A percentile compares a stretch with the other conserved stretches of the same genome.
These are phyloP conservation scores for Pleodorina starrii DNA, from an alignment of 139 green algal genomes.

Conservation along the genomic window DNA sequence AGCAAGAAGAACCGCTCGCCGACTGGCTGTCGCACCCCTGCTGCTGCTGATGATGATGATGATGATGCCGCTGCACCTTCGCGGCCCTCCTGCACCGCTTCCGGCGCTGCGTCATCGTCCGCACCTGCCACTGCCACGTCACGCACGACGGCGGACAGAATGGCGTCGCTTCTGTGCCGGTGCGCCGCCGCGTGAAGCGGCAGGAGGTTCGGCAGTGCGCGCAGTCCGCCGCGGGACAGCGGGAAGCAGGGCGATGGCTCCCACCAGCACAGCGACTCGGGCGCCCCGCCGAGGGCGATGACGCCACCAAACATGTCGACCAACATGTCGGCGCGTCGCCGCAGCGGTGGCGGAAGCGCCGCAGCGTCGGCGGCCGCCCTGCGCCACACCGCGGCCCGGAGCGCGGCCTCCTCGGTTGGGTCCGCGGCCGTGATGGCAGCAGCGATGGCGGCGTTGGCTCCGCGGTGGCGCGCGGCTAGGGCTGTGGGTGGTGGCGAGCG, in stretches of 20 bases:
- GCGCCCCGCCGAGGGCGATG: background rate
- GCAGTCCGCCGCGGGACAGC: background rate
- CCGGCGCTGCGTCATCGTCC: background rate
- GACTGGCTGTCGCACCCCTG: too few species aligned
- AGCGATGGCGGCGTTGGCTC: background rate
- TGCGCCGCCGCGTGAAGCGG: background rate
- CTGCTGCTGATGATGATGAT: too few species aligned
- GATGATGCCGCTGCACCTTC: too few species aligned
- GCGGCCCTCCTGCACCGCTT: background rate
- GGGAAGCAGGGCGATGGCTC: constrained; percentile 4
- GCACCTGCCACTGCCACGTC: background rate
- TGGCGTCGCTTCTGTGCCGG: background rate
- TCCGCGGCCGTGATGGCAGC: too few species aligned
- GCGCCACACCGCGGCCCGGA: background rate
- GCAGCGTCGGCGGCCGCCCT: background rate
- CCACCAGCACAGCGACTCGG: background rate
- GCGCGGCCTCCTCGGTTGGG: background rate
- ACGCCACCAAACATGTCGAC: background rate
- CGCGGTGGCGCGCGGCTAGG: too few species aligned
- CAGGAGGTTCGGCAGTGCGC: background rate
- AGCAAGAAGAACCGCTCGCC: too few species aligned
- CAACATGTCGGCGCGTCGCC: background rate
- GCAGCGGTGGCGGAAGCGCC: background rate
- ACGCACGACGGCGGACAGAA: background rate
- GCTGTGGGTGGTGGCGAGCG: too few species aligned